Conservation (phyloP, 2,329 filamentous ascomycete genomes). For the Calonectria pauciramosa region DNA sequence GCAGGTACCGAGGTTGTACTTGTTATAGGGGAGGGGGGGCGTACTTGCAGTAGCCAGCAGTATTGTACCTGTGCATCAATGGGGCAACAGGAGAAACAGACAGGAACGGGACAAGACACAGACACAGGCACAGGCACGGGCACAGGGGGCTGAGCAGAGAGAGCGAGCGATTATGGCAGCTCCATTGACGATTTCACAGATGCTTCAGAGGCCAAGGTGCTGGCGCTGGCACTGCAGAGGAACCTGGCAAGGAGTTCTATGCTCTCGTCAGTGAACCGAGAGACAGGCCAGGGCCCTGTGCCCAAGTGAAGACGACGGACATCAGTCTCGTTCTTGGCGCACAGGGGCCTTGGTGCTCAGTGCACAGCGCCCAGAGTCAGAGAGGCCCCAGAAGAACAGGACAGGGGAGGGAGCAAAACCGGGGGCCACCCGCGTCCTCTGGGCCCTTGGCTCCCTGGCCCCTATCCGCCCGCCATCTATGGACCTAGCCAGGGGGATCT, state of each 20-base stretch:
- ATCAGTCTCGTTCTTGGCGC: neutral
- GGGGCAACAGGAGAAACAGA: neutral
- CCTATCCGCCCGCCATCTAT: constrained; percentile 6
- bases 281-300: constrained; percentile 2
- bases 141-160: neutral
- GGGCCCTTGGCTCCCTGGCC: constrained; percentile 1
- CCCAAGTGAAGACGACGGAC: constrained; percentile 3
- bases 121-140: constrained; percentile 9
- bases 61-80: neutral
- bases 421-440: neutral
- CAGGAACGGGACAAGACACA: constrained; percentile 9
- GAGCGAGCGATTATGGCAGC: neutral
- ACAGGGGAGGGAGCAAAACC: constrained; percentile 4
- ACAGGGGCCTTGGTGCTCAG: constrained; percentile 4
- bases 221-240: neutral
- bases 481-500: constrained; percentile 25
- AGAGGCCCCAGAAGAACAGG: constrained; percentile 12
- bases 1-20: neutral
- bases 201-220: neutral
- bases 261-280: neutral
- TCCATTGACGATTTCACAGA: neutral
- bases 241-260: neutral
- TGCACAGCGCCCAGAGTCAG: constrained; percentile 6
- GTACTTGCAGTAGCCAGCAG: constrained; percentile 8
- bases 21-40: constrained; percentile 1